Percentiles rank a stretch among this genome's conserved stretches.
Evolutionary conservation across 306 rosid genomes (phyloP).

Genomic region (Cyamopsis tetragonoloba): DNA sequence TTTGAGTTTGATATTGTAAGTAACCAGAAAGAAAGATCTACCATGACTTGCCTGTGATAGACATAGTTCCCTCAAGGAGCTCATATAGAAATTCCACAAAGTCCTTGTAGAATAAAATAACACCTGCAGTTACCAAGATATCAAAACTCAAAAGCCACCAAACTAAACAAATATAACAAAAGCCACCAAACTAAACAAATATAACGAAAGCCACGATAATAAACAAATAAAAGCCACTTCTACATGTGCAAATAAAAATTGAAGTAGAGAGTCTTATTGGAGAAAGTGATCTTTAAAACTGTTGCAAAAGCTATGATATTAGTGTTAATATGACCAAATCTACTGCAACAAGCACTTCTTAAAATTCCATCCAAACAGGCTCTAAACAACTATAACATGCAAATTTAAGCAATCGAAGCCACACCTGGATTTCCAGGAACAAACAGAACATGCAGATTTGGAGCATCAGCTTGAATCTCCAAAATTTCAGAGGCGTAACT

Average conservation of each 20-base stretch:
- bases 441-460: conserved; percentile 63
- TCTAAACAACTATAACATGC: too few species aligned
- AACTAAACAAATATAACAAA: conserved; percentile 14
- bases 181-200: background rate
- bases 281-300: too few species aligned
- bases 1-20: background rate
- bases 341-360: too few species aligned
- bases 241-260: too few species aligned
- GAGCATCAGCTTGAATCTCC: conserved; percentile 76
- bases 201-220: too few species aligned
- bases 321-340: too few species aligned
- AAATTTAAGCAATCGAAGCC: background rate
- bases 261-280: too few species aligned
- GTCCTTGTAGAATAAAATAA: conserved; percentile 62
- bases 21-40: background rate
- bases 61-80: conserved; percentile 68
- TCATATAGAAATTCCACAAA: conserved; percentile 75
- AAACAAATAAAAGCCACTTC: too few species aligned
- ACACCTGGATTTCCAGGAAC: conserved; percentile 94
- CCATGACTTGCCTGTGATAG: conserved; percentile 68
- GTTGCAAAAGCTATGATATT: too few species aligned
- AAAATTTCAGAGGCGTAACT: conserved; percentile 67
- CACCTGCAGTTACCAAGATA: conserved; percentile 43
- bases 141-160: conserved; percentile 19
- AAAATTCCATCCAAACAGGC: too few species aligned